Base-by-base conservation (phyloP, 163 green algal species). In the Chlamydomonas reinhardtii region DNA sequence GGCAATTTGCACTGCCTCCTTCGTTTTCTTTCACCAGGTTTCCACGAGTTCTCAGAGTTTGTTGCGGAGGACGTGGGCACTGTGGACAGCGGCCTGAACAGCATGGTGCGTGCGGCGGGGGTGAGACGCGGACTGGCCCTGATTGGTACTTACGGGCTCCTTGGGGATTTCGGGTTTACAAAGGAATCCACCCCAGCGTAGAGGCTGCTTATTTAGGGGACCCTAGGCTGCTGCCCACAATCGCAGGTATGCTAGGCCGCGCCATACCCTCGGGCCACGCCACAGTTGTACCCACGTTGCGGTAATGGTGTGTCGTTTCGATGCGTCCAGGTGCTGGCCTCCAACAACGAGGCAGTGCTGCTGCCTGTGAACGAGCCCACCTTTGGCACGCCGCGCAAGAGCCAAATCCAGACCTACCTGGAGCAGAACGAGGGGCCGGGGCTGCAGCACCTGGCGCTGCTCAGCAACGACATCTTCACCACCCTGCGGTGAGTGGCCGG, bases 41-140 rank as follows among this genome's bases (percentile, higher is more conserved):
- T 99, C 88, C 98, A 99, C 89, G 96, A 99, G 84, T 99, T 99
- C 94, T 97, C 98, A 2, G 98, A 99, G 91, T 99, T 99, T 89
- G 96, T 94, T 8, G 95, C 97, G 0, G 97, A 98, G 83, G 96
- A 99, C 78, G 96, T 99, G 65, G 97, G 97, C 76, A 99, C 97
- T 2, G 79, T 98, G 34, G 96, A 99, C 90, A 95, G 88, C 29
- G 97, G 97, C 0, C 92, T 99, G 20, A 99, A 98, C 92, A 96
- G 90, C 70, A 97, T 98, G 91, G 98, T 99, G 77, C 2, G 69
- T 24, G 39, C 39, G 39, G n/a, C n/a, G n/a, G n/a, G n/a, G n/a
- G n/a, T n/a, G n/a, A n/a, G n/a, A n/a, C n/a, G n/a, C n/a, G n/a
- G n/a, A n/a, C n/a, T n/a, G n/a, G n/a, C n/a, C n/a, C n/a, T n/a